Base-by-base conservation (phyloP, 1,284 basidiomycete genomes). In the Entoloma clypeatum region DNA sequence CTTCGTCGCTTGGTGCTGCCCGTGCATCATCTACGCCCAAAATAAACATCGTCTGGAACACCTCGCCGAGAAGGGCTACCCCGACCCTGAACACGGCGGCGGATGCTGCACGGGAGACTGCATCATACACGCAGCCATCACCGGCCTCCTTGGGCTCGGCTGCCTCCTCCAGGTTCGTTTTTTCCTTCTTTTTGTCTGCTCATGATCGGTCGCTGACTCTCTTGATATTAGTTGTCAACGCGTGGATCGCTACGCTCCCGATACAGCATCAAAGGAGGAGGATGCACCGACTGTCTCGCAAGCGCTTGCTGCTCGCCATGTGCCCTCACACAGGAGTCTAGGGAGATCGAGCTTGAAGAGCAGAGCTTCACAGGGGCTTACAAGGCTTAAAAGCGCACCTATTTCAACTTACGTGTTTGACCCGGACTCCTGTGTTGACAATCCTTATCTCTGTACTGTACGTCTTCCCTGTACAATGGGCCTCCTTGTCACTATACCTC, bases 281-380 rank as follows among this genome's bases (percentile, higher is more conserved):
- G 51, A 8, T 59, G 57, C 38, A 54, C 55, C 7, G 75, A 76
- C 47, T 75, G 63, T 48, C 57, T 60, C 29, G 50, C 62, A 5
- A 53, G 67, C 2, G 65, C 57, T 37, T 77, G 59, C 52, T 78
- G 75, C 53, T 52, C 53, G 1, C 68, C 74, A 14, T 78, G 75
- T 49, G 62, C 65, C 5, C 64, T 77, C 28, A 64, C 65, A 0
- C 75, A 78, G 51, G 72, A 71, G 47, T 58, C 61, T 31, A 60
- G 65, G 17, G 75, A 78, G 51, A 50, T 78, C 14, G 62, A 65
- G 45, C 55, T 69, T 31, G 75, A 78, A 53, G 75, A 77, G 53
- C 54, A 60, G 29, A 68, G 63, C 45, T 60, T 66, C 36, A 55
- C 51, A 2, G 48, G 16, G 5, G 36, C 38, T 23, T 28, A 42